Base-by-base conservation (phyloP, 495 filamentous ascomycete genomes). In the Penicillium pancosmium region DNA sequence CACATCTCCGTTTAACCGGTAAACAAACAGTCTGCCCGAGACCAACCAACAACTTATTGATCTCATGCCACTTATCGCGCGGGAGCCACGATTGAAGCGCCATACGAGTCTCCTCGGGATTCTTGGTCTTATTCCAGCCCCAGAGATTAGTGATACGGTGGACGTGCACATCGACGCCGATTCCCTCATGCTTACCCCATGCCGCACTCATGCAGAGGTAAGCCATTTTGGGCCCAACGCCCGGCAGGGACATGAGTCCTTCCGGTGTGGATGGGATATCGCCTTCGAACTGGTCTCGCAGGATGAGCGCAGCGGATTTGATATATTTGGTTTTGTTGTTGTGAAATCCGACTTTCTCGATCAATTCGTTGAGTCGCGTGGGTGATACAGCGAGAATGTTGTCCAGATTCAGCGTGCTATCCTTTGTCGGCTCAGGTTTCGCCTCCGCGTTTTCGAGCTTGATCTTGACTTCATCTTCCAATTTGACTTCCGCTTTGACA, bases 161-260 rank as follows among this genome's bases (percentile, higher is more conserved):
- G 18, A 88, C 86, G 62, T 88, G 86, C 7, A 87, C 85, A 65
- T 88, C 86, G 6, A 88, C 86, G 0, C 86, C 86, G 43, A 88
- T 88, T 4, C 86, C 86, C 50, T 83, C 77, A 48, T 82, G 77
- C 33, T 80, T 77, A 8, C 83, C 84, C 85, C 86, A 88, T 1
- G 86, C 86, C 1, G 85, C 79, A 35, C 80, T 88, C 82, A 98
- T 84, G 72, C 91, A 96, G 4, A 98, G 82, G 67, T 95, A 92
- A 18, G 91, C 94, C 93, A 98, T 98, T 75, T 98, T 98, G 6
- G 94, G 94, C 0, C 94, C 94, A 0, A 98, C 93, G 2, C 94
- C 94, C 0, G 94, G 94, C 0, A 98, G 83, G 7, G 85, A 81
- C 67, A 87, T 86, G 16, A 98, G 79, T 0, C 87, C 92, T 50